phyloP scores from a whole-genome alignment of 305 asterid species.

The Fraxinus greggii region DNA sequence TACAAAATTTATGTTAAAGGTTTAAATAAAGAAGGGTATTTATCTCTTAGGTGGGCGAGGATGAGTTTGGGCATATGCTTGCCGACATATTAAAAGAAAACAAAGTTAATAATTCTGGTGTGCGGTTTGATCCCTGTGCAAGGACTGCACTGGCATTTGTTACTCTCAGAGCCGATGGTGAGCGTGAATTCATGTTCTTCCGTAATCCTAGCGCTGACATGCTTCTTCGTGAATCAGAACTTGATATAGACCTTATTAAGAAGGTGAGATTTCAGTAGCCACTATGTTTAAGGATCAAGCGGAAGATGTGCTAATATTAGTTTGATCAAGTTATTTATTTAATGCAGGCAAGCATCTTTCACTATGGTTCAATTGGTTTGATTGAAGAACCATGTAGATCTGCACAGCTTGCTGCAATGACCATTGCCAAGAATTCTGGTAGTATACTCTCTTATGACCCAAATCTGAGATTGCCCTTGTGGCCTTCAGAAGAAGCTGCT shows the following conservation, averaged over 20 bases:
- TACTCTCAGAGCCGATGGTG: conserved; percentile 84
- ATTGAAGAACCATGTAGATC: conserved; percentile 88
- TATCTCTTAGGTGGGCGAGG: conserved; percentile 72
- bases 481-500: conserved; percentile 93
- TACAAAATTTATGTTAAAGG: neutral
- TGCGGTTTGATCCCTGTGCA: conserved; percentile 72
- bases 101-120: conserved; percentile 75
- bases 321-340: conserved; percentile 23
- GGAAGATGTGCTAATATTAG: conserved; percentile 12
- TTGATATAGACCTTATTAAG: conserved; percentile 57
- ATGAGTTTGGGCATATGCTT: conserved; percentile 86
- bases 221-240: conserved; percentile 73
- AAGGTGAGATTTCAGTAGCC: conserved; percentile 46
- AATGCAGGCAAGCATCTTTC: conserved; percentile 75
- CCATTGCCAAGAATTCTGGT: conserved; percentile 69
- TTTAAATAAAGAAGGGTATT: conserved; percentile 18
- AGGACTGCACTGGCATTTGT: conserved; percentile 88
- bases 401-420: conserved; percentile 74
- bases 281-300: neutral
- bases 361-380: conserved; percentile 88
- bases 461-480: conserved; percentile 75
- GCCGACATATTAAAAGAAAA: conserved; percentile 68
- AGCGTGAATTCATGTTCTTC: conserved; percentile 87
- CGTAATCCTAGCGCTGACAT: conserved; percentile 95
- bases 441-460: conserved; percentile 85